phyloP scores from a whole-genome alignment of 805 yeast species.

The Wickerhamomyces ciferrii region DNA sequence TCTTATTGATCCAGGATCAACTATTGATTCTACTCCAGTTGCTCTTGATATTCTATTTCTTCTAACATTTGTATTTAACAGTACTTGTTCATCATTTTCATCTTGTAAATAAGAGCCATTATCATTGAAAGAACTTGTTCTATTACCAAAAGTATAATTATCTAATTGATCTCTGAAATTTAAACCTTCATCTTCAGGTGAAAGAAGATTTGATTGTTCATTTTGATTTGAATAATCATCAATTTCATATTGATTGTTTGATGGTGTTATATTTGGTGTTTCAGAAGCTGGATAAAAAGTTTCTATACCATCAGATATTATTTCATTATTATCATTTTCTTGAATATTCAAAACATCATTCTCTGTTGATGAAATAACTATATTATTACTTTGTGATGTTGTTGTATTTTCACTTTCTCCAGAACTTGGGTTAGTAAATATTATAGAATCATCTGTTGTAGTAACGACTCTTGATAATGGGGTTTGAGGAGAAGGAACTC shows the following conservation, averaged over 20 bases:
- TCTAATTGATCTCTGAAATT: conserved; percentile 1
- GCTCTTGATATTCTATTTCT: conserved; percentile 14
- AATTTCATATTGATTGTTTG: neutral
- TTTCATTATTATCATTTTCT: neutral
- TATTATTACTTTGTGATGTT: conserved; percentile 5
- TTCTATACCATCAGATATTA: neutral
- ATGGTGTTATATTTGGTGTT: neutral
- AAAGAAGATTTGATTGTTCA: conserved; percentile 3
- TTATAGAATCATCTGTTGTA: conserved; percentile 19
- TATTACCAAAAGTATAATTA: conserved; percentile 1
- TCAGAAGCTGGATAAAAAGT: neutral
- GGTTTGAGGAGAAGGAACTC: conserved; percentile 8
- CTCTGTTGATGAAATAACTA: neutral
- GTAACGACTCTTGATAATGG: conserved; percentile 19
- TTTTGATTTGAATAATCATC: conserved; percentile 1
- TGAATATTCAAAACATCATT: neutral
- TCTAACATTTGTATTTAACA: conserved; percentile 26
- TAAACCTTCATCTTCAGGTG: conserved; percentile 6
- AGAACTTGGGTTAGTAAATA: conserved; percentile 22
- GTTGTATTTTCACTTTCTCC: conserved; percentile 18
- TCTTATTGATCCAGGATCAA: neutral
- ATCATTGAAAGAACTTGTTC: conserved; percentile 12
- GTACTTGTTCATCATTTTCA: conserved; percentile 23
- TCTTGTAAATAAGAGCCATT: conserved; percentile 31
- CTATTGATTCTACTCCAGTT: neutral